Base-by-base conservation (phyloP, 805 yeast species). In the Metschnikowia anglica region DNA sequence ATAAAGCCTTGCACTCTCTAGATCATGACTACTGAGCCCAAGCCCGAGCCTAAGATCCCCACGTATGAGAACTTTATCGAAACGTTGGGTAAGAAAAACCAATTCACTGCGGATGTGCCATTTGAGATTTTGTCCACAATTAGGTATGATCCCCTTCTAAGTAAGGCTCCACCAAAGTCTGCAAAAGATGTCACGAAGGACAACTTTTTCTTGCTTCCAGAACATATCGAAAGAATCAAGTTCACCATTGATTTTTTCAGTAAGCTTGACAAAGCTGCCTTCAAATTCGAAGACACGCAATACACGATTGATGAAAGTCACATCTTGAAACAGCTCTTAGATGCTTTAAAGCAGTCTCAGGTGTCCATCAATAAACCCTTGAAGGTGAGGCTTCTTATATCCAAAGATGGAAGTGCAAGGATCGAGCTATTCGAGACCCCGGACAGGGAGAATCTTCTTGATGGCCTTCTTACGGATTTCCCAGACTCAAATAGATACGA, bases 81-180 rank as follows among this genome's bases (percentile, higher is more conserved):
- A 21, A 21, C 24, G 5, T 34, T 47, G 26, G 40, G 41, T 26
- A 34, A 35, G 18, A 26, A 41, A 12, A 19, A 25, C n/a, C 35
- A 43, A 10, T 47, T 43, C 30, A 29, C 32, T 12, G 17, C 39
- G 4, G 44, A 44, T 12, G 43, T 32, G 16, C 45, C 46, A 4
- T 43, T 85, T 55, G 76, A 80, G 49, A 60, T 88, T 12, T 63
- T 88, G 21, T 76, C 89, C 29, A 81, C 95, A 2, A 73, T 88
- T 28, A 68, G 96, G 37, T 88, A 83, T 56, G 95, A 87, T 52
- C 91, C 95, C 1, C 51, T 59, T 8, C 59, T 85, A 11, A 52
- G 67, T 2, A 25, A 39, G 35, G 60, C 32, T 4, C 51, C 57
- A 16, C 71, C 72, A 4, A 15, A 37, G 16, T 56, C 63, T n/a